Base-by-base conservation (phyloP, 148 eudicot genomes). In the Arctostaphylos glauca region DNA sequence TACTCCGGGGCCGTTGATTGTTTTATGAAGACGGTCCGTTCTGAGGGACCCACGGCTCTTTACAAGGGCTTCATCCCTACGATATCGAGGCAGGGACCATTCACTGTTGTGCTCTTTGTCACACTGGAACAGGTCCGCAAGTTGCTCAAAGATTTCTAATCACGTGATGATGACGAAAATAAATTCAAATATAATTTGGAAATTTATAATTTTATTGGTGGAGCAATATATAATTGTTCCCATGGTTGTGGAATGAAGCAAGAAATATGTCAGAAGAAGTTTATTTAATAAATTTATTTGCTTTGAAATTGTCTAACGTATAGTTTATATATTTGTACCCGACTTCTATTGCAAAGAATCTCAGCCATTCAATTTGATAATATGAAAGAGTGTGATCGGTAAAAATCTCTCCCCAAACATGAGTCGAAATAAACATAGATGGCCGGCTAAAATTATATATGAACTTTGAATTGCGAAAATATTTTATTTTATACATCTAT, bases 1-100 rank as follows among this genome's bases (percentile, higher is more conserved):
- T 90, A 90, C 78, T 78, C 46, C 4, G 92, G 92, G n/a, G 89
- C 90, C 62, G 15, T 90, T 2, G 90, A 90, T 72, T 84, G 85
- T 8, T 50, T 43, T 6, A 8, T 84, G 72, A 84, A 88, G 85
- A 88, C 86, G 5, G 60, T 88, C 0, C 82, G 56, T 54, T 81
- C 84, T 2, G 88, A 88, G 62, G 90, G 88, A 19, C 85, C 82
- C 5, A 66, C 80, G 84, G 90, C 90, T 13, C 85, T 88, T 2
- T 88, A 88, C 73, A 88, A 88, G 58, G 90, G 88, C 0, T 86
- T 86, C 62, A 43, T 88, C 8, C 88, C 88, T n/a, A 87, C 89
- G 0, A 84, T 87, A n/a, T 88, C 88, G 19, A 86, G 90, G 67
- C 90, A 88, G 64, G 88, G 90, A 8, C 90, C 90, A 0, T 86